Conservation (phyloP, 805 yeast species). For the Starmerella tilneyi region DNA sequence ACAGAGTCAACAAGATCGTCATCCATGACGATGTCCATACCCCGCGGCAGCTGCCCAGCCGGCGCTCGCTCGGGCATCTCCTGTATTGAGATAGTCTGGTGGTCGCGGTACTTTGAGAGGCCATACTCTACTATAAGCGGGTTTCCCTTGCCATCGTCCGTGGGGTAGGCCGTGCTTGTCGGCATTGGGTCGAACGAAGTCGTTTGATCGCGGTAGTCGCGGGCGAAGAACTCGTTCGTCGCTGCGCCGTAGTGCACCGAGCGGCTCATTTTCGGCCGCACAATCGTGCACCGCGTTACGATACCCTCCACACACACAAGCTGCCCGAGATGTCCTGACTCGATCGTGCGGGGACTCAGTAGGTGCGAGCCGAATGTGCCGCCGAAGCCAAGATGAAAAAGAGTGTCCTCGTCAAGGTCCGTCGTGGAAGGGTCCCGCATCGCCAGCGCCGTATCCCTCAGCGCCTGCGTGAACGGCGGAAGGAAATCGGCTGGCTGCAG, state of each 20-base stretch:
- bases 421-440: constrained; percentile 53
- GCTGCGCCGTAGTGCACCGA: constrained; percentile 88
- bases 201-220: constrained; percentile 88
- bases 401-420: constrained; percentile 49
- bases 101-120: constrained; percentile 82
- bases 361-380: constrained; percentile 88
- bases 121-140: constrained; percentile 87
- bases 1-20: constrained; percentile 87
- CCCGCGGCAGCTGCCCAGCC: constrained; percentile 92
- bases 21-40: constrained; percentile 83
- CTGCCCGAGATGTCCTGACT: constrained; percentile 64
- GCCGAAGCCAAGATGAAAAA: constrained; percentile 65
- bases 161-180: constrained; percentile 80
- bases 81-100: constrained; percentile 84
- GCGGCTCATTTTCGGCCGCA: constrained; percentile 81
- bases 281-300: constrained; percentile 84
- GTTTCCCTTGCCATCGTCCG: constrained; percentile 86
- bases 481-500: constrained; percentile 70
- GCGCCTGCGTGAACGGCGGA: constrained; percentile 82
- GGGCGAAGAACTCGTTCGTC: constrained; percentile 73
- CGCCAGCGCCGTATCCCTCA: constrained; percentile 66
- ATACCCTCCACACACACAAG: constrained; percentile 88
- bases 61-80: constrained; percentile 98
- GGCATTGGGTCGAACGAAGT: constrained; percentile 77
- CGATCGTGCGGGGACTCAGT: constrained; percentile 78